These are phyloP conservation scores for Sordaria brevicollis DNA, from an alignment of 495 filamentous ascomycete genomes.

Conservation along the genomic window DNA sequence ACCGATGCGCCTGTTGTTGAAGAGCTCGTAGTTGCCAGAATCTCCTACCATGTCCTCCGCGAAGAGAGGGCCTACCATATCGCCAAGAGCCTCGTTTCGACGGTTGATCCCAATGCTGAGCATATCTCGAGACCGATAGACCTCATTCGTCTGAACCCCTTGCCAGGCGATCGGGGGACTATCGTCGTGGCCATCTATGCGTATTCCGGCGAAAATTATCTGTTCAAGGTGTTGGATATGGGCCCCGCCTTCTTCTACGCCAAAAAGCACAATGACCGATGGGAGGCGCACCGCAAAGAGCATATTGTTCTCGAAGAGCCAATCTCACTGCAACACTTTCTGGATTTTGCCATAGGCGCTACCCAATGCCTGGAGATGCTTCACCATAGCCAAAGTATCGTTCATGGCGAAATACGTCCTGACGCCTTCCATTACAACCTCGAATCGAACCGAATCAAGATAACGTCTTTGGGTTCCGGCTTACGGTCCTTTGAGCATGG, in stretches of 20 bases:
- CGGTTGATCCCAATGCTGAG: constrained; percentile 59
- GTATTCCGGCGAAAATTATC: constrained; percentile 61
- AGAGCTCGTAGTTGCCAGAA: constrained; percentile 56
- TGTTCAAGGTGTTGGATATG: constrained; percentile 59
- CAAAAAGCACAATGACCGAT: constrained; percentile 36
- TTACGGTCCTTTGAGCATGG: constrained; percentile 80
- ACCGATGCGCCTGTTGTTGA: constrained; percentile 29
- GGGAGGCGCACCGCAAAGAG: constrained; percentile 26
- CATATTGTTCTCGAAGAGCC: constrained; percentile 41
- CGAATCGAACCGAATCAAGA: constrained; percentile 57
- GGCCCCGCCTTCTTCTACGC: constrained; percentile 63
- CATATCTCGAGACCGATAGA: constrained; percentile 71
- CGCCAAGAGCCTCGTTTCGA: constrained; percentile 54
- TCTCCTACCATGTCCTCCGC: constrained; percentile 69
- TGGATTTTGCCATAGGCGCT: constrained; percentile 83
- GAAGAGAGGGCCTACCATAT: constrained; percentile 81
- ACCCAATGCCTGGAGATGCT: constrained; percentile 76
- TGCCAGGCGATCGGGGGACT: constrained; percentile 51
- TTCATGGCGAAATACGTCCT: constrained; percentile 78
- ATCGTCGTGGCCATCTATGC: constrained; percentile 70
- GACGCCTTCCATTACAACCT: constrained; percentile 80
- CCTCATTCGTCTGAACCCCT: constrained; percentile 52
- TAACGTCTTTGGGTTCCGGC: constrained; percentile 77
- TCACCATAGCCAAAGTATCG: constrained; percentile 69
- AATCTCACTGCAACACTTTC: constrained; percentile 60